Evolutionary conservation across 2,329 filamentous ascomycete genomes (phyloP).

Genomic region (Ophiognomonia clavigignenti-juglandacearum): DNA sequence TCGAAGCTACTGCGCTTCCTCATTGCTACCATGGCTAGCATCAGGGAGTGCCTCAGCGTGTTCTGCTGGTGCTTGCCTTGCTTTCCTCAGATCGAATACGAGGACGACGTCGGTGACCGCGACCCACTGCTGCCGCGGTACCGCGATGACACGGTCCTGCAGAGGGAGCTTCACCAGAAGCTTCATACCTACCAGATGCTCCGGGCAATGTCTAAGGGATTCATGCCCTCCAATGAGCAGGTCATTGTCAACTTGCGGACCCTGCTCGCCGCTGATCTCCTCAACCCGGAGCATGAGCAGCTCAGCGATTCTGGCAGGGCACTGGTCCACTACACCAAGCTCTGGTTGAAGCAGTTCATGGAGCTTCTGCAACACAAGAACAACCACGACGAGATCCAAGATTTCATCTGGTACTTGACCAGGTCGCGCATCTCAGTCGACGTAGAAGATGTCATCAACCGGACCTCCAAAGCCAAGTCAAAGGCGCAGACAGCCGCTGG

Average conservation of each 20-base stretch:
- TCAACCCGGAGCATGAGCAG: slow-evolving; percentile 70
- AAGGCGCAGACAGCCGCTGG: slow-evolving; percentile 69
- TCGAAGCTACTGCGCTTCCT: background rate
- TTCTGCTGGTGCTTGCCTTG: slow-evolving; percentile 52
- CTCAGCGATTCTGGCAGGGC: slow-evolving; percentile 74
- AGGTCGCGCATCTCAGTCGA: slow-evolving; percentile 70
- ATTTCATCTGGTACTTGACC: slow-evolving; percentile 81
- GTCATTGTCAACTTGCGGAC: slow-evolving; percentile 73
- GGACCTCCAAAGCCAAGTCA: slow-evolving; percentile 57
- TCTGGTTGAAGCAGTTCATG: slow-evolving; percentile 75
- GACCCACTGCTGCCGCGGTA: slow-evolving; percentile 80
- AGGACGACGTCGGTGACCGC: slow-evolving; percentile 62
- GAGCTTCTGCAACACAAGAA: slow-evolving; percentile 83
- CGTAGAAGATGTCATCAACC: slow-evolving; percentile 55
- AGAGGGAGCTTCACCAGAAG: slow-evolving; percentile 79
- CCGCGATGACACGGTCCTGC: slow-evolving; percentile 72
- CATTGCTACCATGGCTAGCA: slow-evolving; percentile 7
- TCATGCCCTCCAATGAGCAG: slow-evolving; percentile 90
- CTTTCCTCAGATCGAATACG: slow-evolving; percentile 52
- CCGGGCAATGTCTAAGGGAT: slow-evolving; percentile 74
- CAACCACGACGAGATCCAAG: slow-evolving; percentile 76
- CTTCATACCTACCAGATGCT: slow-evolving; percentile 92
- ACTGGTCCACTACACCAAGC: slow-evolving; percentile 65
- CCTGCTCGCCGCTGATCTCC: slow-evolving; percentile 69
- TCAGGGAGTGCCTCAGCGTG: slow-evolving; percentile 13